Conservation (phyloP, 2,329 filamentous ascomycete genomes). For the Aspergillus amoenus region DNA sequence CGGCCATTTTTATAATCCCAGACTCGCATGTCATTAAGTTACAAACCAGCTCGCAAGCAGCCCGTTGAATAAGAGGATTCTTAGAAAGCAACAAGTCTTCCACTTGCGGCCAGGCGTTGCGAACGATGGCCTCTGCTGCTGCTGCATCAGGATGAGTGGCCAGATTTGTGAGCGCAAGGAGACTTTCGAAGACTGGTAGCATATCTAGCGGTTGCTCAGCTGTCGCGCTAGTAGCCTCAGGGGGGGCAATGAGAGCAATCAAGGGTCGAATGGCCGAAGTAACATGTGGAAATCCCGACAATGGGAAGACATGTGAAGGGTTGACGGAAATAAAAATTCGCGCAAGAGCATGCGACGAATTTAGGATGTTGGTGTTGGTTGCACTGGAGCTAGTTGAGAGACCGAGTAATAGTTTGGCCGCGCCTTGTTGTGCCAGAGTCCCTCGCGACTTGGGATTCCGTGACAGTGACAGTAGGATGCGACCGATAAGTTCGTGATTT, state of each 20-base stretch:
- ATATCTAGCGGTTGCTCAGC: constrained; percentile 66
- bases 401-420: constrained; percentile 78
- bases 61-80: constrained; percentile 75
- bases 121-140: constrained; percentile 69
- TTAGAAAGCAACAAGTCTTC: constrained; percentile 80
- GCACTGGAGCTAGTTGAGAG: constrained; percentile 51
- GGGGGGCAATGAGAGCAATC: constrained; percentile 67
- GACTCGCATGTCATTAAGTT: constrained; percentile 63
- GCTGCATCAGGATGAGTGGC: constrained; percentile 60
- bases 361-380: constrained; percentile 47
- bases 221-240: constrained; percentile 55
- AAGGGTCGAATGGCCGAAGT: constrained; percentile 82
- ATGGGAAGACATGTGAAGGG: constrained; percentile 79
- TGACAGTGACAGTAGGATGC: constrained; percentile 75
- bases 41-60: constrained; percentile 84
- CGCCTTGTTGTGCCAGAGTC: constrained; percentile 87
- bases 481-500: constrained; percentile 66
- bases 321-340: constrained; percentile 85
- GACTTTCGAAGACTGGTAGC: constrained; percentile 82
- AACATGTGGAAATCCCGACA: constrained; percentile 68
- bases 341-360: constrained; percentile 76
- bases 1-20: constrained; percentile 48
- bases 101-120: constrained; percentile 69
- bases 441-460: constrained; percentile 73
- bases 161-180: constrained; percentile 91